Evolutionary conservation across 148 eudicot genomes (phyloP).

Genomic region (Rhododendron molle): DNA sequence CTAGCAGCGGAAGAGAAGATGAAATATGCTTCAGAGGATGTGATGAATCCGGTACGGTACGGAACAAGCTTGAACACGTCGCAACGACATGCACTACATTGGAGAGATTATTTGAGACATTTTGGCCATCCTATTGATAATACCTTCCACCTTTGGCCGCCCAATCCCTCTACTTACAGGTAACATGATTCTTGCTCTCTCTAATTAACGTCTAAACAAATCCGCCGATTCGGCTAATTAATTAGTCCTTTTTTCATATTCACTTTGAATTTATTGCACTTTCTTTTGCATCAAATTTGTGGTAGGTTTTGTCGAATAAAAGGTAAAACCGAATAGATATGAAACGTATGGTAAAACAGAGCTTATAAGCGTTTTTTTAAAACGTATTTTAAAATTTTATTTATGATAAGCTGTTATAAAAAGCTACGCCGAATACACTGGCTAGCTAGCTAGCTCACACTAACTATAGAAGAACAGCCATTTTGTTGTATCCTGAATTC

Average conservation of each 20-base stretch:
- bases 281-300: not conserved
- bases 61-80: conserved; percentile 28
- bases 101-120: conserved; percentile 27
- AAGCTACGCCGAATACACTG: too few relatives aligned
- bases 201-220: not conserved
- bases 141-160: conserved; percentile 20
- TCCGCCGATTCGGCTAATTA: too few relatives aligned
- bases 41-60: conserved; percentile 15
- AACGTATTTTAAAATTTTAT: too few relatives aligned
- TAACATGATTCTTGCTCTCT: not conserved
- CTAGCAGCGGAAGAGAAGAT: conserved; percentile 17
- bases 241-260: too few relatives aligned
- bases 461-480: too few relatives aligned
- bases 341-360: not conserved
- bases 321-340: not conserved
- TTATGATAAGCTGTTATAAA: too few relatives aligned
- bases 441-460: too few relatives aligned
- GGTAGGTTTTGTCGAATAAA: not conserved
- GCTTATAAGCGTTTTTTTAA: too few relatives aligned
- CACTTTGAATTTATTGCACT: not conserved
- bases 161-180: conserved; percentile 24
- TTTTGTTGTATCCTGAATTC: too few relatives aligned
- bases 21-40: conserved; percentile 23
- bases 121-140: conserved; percentile 16
- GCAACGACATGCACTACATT: conserved; percentile 17